Evolutionary conservation across 2,329 filamentous ascomycete genomes (phyloP).

Genomic region (Claviceps citrina): DNA sequence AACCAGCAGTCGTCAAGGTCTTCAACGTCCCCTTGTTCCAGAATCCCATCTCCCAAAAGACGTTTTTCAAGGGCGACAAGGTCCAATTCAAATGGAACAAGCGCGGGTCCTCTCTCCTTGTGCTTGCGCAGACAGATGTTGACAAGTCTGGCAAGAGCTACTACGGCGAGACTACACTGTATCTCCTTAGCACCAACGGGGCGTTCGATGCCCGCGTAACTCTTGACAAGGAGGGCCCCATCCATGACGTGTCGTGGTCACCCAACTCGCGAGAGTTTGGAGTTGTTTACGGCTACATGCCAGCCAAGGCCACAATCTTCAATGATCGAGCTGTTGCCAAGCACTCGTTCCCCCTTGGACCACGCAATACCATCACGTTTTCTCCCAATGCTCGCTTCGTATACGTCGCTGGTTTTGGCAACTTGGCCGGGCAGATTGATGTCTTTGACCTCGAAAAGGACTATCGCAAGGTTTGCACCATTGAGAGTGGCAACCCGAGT

Average conservation of each 20-base stretch:
- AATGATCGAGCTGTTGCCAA: constrained; percentile 71
- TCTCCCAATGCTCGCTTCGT: constrained; percentile 88
- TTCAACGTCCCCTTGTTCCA: constrained; percentile 84
- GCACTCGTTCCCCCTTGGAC: constrained; percentile 72
- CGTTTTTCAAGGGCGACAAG: constrained; percentile 98
- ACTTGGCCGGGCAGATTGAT: constrained; percentile 93
- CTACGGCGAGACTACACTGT: constrained; percentile 95
- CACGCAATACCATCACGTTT: constrained; percentile 89
- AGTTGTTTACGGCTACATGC: constrained; percentile 96
- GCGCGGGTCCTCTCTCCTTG: constrained; percentile 76
- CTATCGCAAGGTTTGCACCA: constrained; percentile 79
- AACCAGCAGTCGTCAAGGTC: constrained; percentile 85
- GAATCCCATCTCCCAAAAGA: constrained; percentile 82
- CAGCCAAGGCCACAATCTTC: constrained; percentile 97
- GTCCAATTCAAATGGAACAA: constrained; percentile 98
- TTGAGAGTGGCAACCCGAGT: constrained; percentile 89
- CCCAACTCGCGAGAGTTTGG: constrained; percentile 96
- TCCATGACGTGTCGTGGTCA: constrained; percentile 97
- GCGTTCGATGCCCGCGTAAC: constrained; percentile 83
- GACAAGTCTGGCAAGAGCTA: constrained; percentile 98
- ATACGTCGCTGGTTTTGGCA: constrained; percentile 89
- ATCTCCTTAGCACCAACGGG: constrained; percentile 81
- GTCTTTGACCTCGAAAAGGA: constrained; percentile 94
- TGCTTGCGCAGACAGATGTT: constrained; percentile 92
- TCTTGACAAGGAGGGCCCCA: constrained; percentile 91